A percentile compares a stretch with the other conserved stretches of the same genome.
Conservation (phyloP, 495 filamentous ascomycete genomes). For the Aspergillus steynii region DNA sequence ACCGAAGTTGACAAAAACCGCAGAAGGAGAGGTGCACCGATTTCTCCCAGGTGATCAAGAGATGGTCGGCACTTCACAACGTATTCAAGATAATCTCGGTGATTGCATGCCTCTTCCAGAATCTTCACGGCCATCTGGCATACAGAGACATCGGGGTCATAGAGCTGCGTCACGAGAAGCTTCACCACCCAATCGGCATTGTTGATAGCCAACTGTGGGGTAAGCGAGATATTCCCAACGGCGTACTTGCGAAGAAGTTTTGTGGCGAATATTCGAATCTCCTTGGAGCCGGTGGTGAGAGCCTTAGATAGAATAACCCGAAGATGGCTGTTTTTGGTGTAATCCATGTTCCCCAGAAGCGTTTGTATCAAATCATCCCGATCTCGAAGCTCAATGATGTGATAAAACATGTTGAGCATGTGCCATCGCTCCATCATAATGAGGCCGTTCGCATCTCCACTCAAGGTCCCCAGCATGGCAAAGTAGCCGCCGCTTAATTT, state of each 20-base stretch:
- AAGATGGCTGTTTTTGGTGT: slow-evolving; percentile 82
- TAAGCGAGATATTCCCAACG: slow-evolving; percentile 36
- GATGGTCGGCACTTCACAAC: slow-evolving; percentile 96
- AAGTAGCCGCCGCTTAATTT: slow-evolving; percentile 92
- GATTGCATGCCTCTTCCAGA: slow-evolving; percentile 94
- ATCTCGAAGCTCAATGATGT: slow-evolving; percentile 87
- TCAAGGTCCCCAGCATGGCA: slow-evolving; percentile 83
- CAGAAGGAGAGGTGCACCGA: slow-evolving; percentile 89
- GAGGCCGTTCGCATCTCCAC: slow-evolving; percentile 75
- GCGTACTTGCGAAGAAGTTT: slow-evolving; percentile 83
- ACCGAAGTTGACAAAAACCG: slow-evolving; percentile 94
- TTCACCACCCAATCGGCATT: slow-evolving; percentile 93
- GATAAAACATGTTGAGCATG: slow-evolving; percentile 99
- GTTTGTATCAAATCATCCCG: slow-evolving; percentile 88
- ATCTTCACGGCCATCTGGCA: slow-evolving; percentile 96
- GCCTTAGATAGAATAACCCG: slow-evolving; percentile 91
- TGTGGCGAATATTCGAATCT: slow-evolving; percentile 84
- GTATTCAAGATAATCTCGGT: slow-evolving; percentile 83
- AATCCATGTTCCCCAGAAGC: slow-evolving; percentile 88
- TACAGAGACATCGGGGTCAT: slow-evolving; percentile 95
- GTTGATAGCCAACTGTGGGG: slow-evolving; percentile 33
- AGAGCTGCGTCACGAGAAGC: slow-evolving; percentile 92
- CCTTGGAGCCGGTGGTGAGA: slow-evolving; percentile 86
- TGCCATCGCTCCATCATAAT: slow-evolving; percentile 94
- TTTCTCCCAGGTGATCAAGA: slow-evolving; percentile 93